Evolutionary conservation across 495 filamentous ascomycete species (phyloP), one percentile per base, ranked within the genome.

Genomic region (Penicillium subrubescens): DNA sequence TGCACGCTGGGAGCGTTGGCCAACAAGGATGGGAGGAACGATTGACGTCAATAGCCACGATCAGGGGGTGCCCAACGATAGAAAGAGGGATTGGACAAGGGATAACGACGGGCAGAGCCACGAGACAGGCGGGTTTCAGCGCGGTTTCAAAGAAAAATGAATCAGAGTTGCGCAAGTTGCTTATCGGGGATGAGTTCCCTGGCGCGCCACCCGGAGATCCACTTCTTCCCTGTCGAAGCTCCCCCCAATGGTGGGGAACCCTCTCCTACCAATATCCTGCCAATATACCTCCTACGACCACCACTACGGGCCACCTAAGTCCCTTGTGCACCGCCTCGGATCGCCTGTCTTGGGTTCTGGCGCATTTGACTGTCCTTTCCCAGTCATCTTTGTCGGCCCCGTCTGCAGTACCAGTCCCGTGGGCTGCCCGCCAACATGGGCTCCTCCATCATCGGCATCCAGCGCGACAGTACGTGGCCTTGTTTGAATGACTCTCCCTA

Each of bases 361-460:
- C 25, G 59, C 43, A 25, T 31, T 60, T 8, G 17, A 4, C 39
- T 31, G 7, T 59, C 59, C 41, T 8, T 41, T 23, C n/a, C 37
- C 11, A 8, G 46, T 15, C 43, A 39, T 19, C 50, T 60, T 57
- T 57, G 50, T 58, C 21, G 27, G 31, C 25, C 53, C 57, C 41
- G 58, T 41, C 46, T 62, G 34, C 59, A 60, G 59, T 39, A 53
- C 66, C 37, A 19, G 41, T 37, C 35, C 54, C 63, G 71, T 71
- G 76, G 72, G 75, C 75, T 76, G 77, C 75, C 71, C 69, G 77
- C 71, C 72, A 81, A 62, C 48, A 84, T 85, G 81, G 77, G 77
- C 67, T 70, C 79, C 68, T 85, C 83, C 39, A 72, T 83, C 65
- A 81, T 85, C 62, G 75, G 71, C 64, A 79, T 84, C 61, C 83